phyloP scores from a whole-genome alignment of 345 rosid species.

The Cardiospermum halicacabum region DNA sequence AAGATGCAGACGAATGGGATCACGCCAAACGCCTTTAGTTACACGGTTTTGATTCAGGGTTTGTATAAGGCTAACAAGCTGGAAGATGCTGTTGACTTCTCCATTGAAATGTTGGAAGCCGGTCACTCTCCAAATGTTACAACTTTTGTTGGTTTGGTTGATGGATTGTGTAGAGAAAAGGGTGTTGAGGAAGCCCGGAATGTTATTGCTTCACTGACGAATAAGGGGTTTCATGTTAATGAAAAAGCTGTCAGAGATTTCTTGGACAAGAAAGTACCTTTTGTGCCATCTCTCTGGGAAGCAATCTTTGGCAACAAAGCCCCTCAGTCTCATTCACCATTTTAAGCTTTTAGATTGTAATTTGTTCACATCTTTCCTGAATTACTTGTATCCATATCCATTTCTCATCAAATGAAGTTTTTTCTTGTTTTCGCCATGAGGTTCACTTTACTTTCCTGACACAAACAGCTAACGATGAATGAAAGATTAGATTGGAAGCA shows the following conservation, averaged over 20 bases:
- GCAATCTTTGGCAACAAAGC: conserved; percentile 64
- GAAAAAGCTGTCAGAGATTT: conserved; percentile 70
- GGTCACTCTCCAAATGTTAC: conserved; percentile 78
- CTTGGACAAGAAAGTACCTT: conserved; percentile 66
- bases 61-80: conserved; percentile 42
- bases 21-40: conserved; percentile 66
- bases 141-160: conserved; percentile 86
- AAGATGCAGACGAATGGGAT: conserved; percentile 73
- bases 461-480: too few species aligned
- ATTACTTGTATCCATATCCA: neutral
- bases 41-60: conserved; percentile 63
- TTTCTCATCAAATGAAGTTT: conserved; percentile 1
- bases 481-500: too few species aligned
- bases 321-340: conserved; percentile 17
- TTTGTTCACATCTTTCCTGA: neutral
- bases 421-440: too few species aligned
- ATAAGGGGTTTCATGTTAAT: conserved; percentile 63
- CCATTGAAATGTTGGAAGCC: conserved; percentile 71
- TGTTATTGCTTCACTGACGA: conserved; percentile 36
- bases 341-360: conserved; percentile 20
- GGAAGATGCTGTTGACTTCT: conserved; percentile 60
- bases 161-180: conserved; percentile 57
- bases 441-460: too few species aligned
- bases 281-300: conserved; percentile 62
- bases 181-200: conserved; percentile 54